A percentile compares a stretch with the other conserved stretches of the same genome.
These are phyloP conservation scores for Lotmaria passim DNA, from an alignment of 208 protist species.

Conservation along the genomic window DNA sequence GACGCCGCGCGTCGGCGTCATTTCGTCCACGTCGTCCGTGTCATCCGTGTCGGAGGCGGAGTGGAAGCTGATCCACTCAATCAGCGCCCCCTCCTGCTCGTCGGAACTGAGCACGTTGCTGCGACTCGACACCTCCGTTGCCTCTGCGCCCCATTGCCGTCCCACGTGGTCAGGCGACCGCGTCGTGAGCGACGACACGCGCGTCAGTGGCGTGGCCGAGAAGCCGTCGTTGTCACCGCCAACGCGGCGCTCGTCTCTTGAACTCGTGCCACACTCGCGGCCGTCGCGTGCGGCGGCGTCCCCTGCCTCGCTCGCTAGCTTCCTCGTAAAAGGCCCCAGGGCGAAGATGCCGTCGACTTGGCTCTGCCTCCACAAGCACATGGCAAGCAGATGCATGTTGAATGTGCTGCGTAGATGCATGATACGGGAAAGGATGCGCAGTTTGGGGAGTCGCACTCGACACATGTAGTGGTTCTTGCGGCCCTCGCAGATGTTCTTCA, in stretches of 20 bases:
- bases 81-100: constrained; percentile 14
- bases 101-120: not conserved
- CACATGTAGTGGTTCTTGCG: constrained; percentile 22
- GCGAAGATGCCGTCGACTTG: constrained; percentile 20
- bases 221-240: not conserved
- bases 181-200: not conserved
- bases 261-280: not conserved
- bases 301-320: not conserved
- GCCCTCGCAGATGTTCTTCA: constrained; percentile 23
- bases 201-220: not conserved
- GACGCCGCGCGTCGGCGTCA: constrained; percentile 3
- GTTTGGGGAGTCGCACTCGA: not conserved
- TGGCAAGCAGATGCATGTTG: not conserved
- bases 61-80: constrained; percentile 36
- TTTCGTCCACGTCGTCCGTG: not conserved
- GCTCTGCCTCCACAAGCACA: constrained; percentile 2
- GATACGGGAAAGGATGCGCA: constrained; percentile 22
- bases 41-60: constrained; percentile 14
- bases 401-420: constrained; percentile 7
- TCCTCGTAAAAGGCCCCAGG: not conserved
- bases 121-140: constrained; percentile 7
- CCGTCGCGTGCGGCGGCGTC: not conserved
- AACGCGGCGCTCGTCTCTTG: not conserved
- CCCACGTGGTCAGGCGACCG: not conserved
- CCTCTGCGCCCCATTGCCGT: not conserved